These are phyloP conservation scores for Ceratocystiopsis brevicomis DNA, from an alignment of 2,329 filamentous ascomycete species.

Conservation along the genomic window DNA sequence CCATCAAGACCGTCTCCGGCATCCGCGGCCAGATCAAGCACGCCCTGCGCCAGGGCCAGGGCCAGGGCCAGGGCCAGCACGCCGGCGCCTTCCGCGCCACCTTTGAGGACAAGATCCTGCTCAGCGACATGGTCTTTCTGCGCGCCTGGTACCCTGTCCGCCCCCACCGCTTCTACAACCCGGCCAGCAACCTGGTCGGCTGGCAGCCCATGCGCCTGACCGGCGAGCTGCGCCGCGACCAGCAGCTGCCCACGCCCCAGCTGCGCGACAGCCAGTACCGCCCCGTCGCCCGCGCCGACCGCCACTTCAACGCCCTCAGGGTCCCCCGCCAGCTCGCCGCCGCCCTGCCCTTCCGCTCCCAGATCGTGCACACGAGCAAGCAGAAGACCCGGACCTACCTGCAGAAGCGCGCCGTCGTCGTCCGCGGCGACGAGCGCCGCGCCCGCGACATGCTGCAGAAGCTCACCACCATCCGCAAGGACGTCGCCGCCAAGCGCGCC, in stretches of 20 bases:
- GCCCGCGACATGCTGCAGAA: constrained; percentile 83
- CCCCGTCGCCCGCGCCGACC: constrained; percentile 40
- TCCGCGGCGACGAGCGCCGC: constrained; percentile 74
- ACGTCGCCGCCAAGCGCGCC: constrained; percentile 67
- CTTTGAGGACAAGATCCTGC: constrained; percentile 95
- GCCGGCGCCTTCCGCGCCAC: constrained; percentile 93
- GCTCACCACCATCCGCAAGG: constrained; percentile 74
- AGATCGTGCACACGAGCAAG: constrained; percentile 65
- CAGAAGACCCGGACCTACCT: constrained; percentile 72
- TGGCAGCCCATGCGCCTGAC: constrained; percentile 93
- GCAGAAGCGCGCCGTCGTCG: constrained; percentile 87
- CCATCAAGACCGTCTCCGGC: constrained; percentile 89
- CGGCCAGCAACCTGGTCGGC: constrained; percentile 78
- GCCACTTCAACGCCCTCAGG: constrained; percentile 61
- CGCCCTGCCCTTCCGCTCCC: constrained; percentile 77
- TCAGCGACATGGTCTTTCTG: constrained; percentile 91
- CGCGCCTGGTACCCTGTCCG: constrained; percentile 94
- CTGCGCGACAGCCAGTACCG: constrained; percentile 76
- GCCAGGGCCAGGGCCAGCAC: too few relatives aligned
- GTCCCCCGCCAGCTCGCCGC: constrained; percentile 68
- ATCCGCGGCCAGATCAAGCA: constrained; percentile 95
- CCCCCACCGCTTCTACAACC: constrained; percentile 92
- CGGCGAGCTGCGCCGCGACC: constrained; percentile 66
- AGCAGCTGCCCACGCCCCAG: constrained; percentile 57
- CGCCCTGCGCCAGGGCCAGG: constrained; percentile 75